These are phyloP conservation scores for Coemansia furcata DNA, from an alignment of 192 early-diverging fungal species.

Conservation along the genomic window DNA sequence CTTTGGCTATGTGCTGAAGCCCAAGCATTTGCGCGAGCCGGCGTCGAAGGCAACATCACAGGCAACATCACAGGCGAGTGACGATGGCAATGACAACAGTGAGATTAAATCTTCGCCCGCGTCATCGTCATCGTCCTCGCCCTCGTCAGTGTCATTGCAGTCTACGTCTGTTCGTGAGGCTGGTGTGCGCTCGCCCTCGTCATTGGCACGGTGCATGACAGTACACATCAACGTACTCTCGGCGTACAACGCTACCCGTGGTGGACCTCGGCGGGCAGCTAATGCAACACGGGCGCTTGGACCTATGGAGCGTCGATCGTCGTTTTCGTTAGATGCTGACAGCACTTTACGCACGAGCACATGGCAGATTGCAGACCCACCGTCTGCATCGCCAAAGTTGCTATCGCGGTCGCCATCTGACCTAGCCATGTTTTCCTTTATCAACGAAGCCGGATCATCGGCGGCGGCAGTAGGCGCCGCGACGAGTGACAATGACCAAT, in stretches of 20 bases:
- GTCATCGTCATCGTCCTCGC: conserved; percentile 1
- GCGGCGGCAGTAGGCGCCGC: not conserved
- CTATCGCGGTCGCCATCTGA: conserved; percentile 41
- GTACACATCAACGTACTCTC: conserved; percentile 44
- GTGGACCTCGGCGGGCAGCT: not conserved
- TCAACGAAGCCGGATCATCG: not conserved
- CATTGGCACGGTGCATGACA: conserved; percentile 29
- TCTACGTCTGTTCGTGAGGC: not conserved
- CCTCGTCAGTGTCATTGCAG: conserved; percentile 7
- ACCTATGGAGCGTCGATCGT: not conserved
- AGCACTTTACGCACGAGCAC: not conserved
- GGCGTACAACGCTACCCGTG: conserved; percentile 23
- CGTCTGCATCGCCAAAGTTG: conserved; percentile 9
- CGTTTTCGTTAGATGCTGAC: not conserved
- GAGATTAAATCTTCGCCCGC: not conserved
- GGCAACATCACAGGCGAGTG: not conserved
- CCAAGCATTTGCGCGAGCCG: conserved; percentile 41
- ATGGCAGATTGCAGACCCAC: not conserved
- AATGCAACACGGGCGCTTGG: not conserved
- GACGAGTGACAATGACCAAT: not conserved
- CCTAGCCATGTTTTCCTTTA: conserved; percentile 40
- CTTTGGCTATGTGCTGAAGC: conserved; percentile 84
- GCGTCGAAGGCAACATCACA: not conserved
- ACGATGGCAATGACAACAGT: not conserved
- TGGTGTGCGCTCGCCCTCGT: conserved; percentile 11